Percentiles rank a stretch among this genome's conserved stretches.
phyloP scores from a whole-genome alignment of 306 rosid species.

The Carpinus viminea region DNA sequence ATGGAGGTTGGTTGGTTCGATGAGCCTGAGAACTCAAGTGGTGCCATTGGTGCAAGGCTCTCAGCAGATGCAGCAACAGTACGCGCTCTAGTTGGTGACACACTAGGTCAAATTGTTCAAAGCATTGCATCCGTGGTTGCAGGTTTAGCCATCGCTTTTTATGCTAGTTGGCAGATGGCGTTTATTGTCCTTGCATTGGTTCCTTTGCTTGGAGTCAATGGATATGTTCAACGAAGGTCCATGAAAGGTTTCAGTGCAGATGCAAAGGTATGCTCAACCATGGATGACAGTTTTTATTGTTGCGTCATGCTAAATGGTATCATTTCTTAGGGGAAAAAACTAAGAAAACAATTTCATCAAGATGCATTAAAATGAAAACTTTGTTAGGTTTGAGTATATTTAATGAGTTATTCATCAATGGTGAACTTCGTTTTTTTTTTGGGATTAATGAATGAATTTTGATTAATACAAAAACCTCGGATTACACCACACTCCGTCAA shows the following conservation, averaged over 20 bases:
- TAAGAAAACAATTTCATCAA: not conserved
- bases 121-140: slow-evolving; percentile 58
- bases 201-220: slow-evolving; percentile 68
- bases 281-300: not conserved
- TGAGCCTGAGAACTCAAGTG: slow-evolving; percentile 80
- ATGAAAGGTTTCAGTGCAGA: slow-evolving; percentile 83
- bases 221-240: slow-evolving; percentile 66
- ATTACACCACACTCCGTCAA: no score
- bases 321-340: not conserved
- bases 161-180: slow-evolving; percentile 73
- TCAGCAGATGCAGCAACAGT: slow-evolving; percentile 83
- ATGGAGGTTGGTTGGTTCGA: slow-evolving; percentile 95
- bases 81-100: slow-evolving; percentile 78
- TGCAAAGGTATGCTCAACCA: slow-evolving; percentile 56
- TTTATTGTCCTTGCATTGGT: slow-evolving; percentile 59
- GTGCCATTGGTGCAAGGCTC: slow-evolving; percentile 76
- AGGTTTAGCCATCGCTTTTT: slow-evolving; percentile 71
- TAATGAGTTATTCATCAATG: not conserved
- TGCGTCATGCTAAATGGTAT: not conserved
- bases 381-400: not conserved
- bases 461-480: no score
- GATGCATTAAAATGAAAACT: not conserved
- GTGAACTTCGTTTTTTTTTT: no score
- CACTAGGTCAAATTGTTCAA: slow-evolving; percentile 57
- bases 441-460: no score